Evolutionary conservation across 345 rosid species (phyloP).

Genomic region (Arabidopsis thaliana): TAIR10.1 NC_003070.9:3647501-3648000

Average conservation of each 20-base stretch:
- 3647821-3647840: conserved; percentile 12
- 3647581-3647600: neutral
- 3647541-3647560: neutral
- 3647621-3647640: neutral
- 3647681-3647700: neutral
- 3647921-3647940: conserved; percentile 10
- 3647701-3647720: neutral
- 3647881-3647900: neutral
- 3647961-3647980: neutral
- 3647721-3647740: conserved; percentile 8
- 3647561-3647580: neutral
- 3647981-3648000: neutral
- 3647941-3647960: conserved; percentile 9
- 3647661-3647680: neutral
- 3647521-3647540: neutral
- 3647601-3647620: neutral
- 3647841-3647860: neutral
- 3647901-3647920: conserved; percentile 9
- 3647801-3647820: too few relatives aligned
- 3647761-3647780: neutral
- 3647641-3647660: conserved; percentile 2
- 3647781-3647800: neutral
- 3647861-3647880: conserved; percentile 1
- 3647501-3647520: neutral
- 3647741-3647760: conserved; percentile 10